A percentile compares a stretch with the other conserved stretches of the same genome.
Evolutionary conservation across 2,329 filamentous ascomycete genomes (phyloP).

Genomic region (Calonectria pseudoreteaudii): DNA sequence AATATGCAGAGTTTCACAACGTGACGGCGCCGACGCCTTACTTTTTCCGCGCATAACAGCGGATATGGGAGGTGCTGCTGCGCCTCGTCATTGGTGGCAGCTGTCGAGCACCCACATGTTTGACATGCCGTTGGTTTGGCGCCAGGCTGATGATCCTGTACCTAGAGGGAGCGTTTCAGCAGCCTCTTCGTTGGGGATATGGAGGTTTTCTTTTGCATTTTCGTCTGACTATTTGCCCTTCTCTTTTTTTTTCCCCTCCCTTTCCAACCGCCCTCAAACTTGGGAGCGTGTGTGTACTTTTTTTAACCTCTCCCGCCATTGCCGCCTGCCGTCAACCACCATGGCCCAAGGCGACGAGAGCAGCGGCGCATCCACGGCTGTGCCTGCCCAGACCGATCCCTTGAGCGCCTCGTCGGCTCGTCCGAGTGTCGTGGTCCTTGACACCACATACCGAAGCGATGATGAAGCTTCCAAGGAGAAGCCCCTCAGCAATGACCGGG

Average conservation of each 20-base stretch:
- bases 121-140: slow-evolving; percentile 34
- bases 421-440: slow-evolving; percentile 39
- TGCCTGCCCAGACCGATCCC: slow-evolving; percentile 34
- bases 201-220: slow-evolving; percentile 28
- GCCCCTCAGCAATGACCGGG: slow-evolving; percentile 50
- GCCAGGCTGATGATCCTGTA: slow-evolving; percentile 30
- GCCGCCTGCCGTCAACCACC: slow-evolving; percentile 10
- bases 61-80: slow-evolving; percentile 33
- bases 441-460: slow-evolving; percentile 33
- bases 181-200: slow-evolving; percentile 17
- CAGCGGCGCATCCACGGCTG: slow-evolving; percentile 33
- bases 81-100: slow-evolving; percentile 37
- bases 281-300: not conserved
- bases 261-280: not conserved
- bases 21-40: slow-evolving; percentile 4
- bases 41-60: slow-evolving; percentile 27
- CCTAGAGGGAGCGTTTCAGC: slow-evolving; percentile 21
- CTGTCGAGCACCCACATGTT: slow-evolving; percentile 36
- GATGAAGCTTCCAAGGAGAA: slow-evolving; percentile 21
- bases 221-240: slow-evolving; percentile 9
- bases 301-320: slow-evolving; percentile 2
- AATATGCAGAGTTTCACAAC: slow-evolving; percentile 17
- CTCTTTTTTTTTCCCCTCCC: not conserved
- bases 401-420: slow-evolving; percentile 33
- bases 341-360: slow-evolving; percentile 35